phyloP scores from a whole-genome alignment of 164 flowering plant species.

The Tetrastigma voinierianum region DNA sequence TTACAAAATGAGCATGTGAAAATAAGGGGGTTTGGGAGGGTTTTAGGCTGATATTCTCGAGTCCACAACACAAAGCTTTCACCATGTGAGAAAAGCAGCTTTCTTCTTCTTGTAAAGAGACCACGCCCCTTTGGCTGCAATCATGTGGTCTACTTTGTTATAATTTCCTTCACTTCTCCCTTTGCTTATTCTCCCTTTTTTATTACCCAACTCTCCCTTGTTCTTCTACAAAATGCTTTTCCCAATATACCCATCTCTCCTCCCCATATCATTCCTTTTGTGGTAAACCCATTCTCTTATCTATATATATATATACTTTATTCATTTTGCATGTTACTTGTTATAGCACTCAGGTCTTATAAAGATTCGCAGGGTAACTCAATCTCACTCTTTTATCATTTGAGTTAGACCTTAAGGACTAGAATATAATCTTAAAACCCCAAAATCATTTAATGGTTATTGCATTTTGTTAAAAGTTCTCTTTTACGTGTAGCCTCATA shows the following conservation, averaged over 20 bases:
- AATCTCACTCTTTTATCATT: too few relatives aligned
- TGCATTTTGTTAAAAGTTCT: too few relatives aligned
- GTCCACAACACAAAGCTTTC: slow-evolving; percentile 15
- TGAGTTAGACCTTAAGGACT: too few relatives aligned
- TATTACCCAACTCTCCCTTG: not conserved
- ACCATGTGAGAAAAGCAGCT: slow-evolving; percentile 70
- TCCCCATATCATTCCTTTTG: not conserved
- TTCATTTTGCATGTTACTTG: too few relatives aligned
- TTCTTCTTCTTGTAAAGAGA: slow-evolving; percentile 47
- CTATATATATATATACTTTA: too few relatives aligned
- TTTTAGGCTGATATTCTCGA: slow-evolving; percentile 23
- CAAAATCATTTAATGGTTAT: too few relatives aligned
- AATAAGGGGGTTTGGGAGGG: slow-evolving; percentile 8
- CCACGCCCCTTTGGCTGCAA: slow-evolving; percentile 86
- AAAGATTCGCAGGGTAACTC: too few relatives aligned
- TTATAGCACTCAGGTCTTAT: too few relatives aligned
- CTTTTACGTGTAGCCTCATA: too few relatives aligned
- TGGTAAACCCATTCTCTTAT: too few relatives aligned
- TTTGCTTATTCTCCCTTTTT: not conserved
- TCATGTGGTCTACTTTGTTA: slow-evolving; percentile 65
- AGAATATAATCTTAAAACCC: too few relatives aligned
- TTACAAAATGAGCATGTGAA: slow-evolving; percentile 9
- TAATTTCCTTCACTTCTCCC: slow-evolving; percentile 36
- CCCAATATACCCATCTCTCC: not conserved
- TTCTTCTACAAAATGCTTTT: not conserved